Conservation (phyloP, 2,329 filamentous ascomycete species). For the Chaetoscypha palmicola region DNA sequence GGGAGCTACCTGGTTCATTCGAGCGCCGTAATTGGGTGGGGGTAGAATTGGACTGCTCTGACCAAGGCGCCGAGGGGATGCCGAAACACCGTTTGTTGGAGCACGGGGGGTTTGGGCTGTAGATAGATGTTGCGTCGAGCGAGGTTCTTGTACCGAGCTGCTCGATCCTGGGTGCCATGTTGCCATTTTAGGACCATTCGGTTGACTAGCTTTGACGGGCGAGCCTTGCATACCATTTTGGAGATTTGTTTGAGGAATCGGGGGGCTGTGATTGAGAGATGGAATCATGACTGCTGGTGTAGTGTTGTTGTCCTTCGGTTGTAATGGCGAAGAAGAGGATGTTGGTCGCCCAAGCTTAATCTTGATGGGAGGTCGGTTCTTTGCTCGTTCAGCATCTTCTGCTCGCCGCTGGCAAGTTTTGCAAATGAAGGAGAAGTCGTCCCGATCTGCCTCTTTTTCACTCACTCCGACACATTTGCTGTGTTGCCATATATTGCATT, state of each 20-base stretch:
- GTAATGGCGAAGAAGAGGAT: conserved; percentile 37
- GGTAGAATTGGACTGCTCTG: conserved; percentile 8
- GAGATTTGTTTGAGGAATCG: neutral
- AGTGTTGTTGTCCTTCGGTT: conserved; percentile 21
- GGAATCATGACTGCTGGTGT: conserved; percentile 9
- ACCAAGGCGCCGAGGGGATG: conserved; percentile 3
- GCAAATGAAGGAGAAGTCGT: conserved; percentile 86
- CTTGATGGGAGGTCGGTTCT: conserved; percentile 51
- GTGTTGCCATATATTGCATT: conserved; percentile 94
- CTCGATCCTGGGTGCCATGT: conserved; percentile 9
- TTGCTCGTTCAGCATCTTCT: conserved; percentile 52
- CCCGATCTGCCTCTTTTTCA: conserved; percentile 70
- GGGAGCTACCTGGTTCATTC: neutral
- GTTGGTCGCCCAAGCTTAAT: conserved; percentile 47
- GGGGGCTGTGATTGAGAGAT: conserved; percentile 12
- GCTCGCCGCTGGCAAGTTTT: conserved; percentile 65
- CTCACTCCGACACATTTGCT: conserved; percentile 82
- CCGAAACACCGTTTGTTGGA: conserved; percentile 10
- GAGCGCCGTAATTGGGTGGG: conserved; percentile 4
- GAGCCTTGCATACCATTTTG: neutral
- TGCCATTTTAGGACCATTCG: conserved; percentile 9
- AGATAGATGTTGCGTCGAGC: conserved; percentile 4
- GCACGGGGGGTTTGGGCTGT: conserved; percentile 8
- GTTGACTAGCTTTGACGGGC: conserved; percentile 5
- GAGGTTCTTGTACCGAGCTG: conserved; percentile 14